phyloP scores from a whole-genome alignment of 164 flowering plant species.

The Euptelea pleiosperma region DNA sequence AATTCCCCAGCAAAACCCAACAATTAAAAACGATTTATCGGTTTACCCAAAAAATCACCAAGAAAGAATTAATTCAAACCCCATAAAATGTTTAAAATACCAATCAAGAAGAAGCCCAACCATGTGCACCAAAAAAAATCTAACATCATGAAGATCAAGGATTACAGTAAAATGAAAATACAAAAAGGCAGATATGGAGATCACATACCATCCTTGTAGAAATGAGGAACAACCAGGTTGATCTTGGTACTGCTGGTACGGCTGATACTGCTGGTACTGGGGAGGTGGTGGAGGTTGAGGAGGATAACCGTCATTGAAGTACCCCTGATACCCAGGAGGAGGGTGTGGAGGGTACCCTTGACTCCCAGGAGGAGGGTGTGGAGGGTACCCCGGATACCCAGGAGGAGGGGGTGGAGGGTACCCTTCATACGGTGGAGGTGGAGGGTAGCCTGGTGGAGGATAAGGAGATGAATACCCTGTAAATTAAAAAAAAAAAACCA shows the following conservation, averaged over 20 bases:
- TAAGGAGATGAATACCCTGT: conserved; percentile 18
- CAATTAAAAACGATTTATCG: too few relatives aligned
- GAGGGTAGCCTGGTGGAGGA: conserved; percentile 20
- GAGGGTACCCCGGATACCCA: conserved; percentile 18
- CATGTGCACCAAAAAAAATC: too few relatives aligned
- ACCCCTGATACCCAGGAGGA: conserved; percentile 36
- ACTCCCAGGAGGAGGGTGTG: conserved; percentile 3
- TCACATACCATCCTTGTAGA: conserved; percentile 34
- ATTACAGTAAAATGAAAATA: too few relatives aligned
- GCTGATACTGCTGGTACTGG: conserved; percentile 15
- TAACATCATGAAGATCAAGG: too few relatives aligned
- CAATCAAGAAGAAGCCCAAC: too few relatives aligned
- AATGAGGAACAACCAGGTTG: conserved; percentile 25
- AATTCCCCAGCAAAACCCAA: too few relatives aligned
- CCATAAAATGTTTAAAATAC: too few relatives aligned
- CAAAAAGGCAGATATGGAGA: too few relatives aligned
- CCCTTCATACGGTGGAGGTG: conserved; percentile 18
- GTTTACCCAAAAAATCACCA: too few relatives aligned
- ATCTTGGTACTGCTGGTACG: conserved; percentile 15
- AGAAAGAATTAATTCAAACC: too few relatives aligned
- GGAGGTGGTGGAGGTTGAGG: conserved; percentile 27
- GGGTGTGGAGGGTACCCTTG: conserved; percentile 18
- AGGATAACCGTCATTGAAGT: conserved; percentile 32
- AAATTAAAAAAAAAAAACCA: background rate
- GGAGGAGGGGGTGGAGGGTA: conserved; percentile 20